Evolutionary conservation across 768 basidiomycete species (phyloP).

Genomic region (Paxillus ammoniavirescens): DNA sequence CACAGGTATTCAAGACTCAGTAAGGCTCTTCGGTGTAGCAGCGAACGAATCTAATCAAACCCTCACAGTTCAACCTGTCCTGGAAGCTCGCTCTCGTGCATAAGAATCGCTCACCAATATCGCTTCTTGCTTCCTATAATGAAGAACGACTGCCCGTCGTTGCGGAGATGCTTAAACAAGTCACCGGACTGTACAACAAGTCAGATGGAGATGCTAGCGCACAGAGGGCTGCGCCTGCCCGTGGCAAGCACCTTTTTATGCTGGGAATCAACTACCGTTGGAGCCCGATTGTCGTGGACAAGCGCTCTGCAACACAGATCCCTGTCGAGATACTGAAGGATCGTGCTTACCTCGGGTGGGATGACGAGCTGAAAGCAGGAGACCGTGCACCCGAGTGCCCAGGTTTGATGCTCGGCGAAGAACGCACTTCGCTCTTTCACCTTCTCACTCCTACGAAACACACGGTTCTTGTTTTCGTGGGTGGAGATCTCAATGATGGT

Average conservation of each 20-base stretch:
- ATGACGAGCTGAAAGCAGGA: slow-evolving; percentile 13
- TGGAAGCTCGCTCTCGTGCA: slow-evolving; percentile 32
- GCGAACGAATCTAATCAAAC: neutral
- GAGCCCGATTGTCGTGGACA: slow-evolving; percentile 26
- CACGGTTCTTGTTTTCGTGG: slow-evolving; percentile 41
- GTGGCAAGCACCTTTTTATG: slow-evolving; percentile 3
- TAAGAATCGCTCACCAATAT: slow-evolving; percentile 10
- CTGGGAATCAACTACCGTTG: slow-evolving; percentile 30
- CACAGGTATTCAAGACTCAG: slow-evolving; percentile 17
- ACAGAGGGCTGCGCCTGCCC: neutral
- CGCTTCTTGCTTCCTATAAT: slow-evolving; percentile 26
- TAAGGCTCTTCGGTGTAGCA: neutral
- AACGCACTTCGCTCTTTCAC: slow-evolving; percentile 9
- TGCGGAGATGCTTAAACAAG: slow-evolving; percentile 24
- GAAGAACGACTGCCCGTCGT: slow-evolving; percentile 31
- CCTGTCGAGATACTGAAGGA: neutral
- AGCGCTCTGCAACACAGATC: neutral
- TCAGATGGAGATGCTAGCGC: neutral
- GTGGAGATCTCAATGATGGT: neutral
- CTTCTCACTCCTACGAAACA: slow-evolving; percentile 26
- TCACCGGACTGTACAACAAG: slow-evolving; percentile 15
- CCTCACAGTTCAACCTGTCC: slow-evolving; percentile 24
- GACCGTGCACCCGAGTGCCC: slow-evolving; percentile 29
- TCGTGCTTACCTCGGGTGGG: neutral
- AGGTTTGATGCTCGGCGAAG: slow-evolving; percentile 1